A percentile compares a stretch with the other conserved stretches of the same genome.
Conservation (phyloP, 2,329 filamentous ascomycete genomes). For the Cladosporium colombiae region DNA sequence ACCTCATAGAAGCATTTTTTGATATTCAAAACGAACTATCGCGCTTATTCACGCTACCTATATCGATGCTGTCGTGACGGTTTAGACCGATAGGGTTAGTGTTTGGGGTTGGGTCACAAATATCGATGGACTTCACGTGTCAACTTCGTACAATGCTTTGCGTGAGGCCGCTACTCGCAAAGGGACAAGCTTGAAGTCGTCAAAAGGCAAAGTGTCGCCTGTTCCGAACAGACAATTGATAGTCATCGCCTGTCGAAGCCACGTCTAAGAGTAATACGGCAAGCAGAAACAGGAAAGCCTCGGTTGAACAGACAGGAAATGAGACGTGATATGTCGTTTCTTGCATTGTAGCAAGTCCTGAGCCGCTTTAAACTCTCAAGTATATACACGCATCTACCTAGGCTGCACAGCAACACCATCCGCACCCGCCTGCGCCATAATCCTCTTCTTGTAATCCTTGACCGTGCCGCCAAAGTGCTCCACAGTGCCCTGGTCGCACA, state of each 20-base stretch:
- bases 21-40: not conserved
- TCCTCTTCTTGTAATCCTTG: conserved; percentile 96
- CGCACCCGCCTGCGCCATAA: conserved; percentile 82
- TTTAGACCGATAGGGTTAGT: not conserved
- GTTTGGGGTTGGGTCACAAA: not conserved
- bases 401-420: conserved; percentile 67
- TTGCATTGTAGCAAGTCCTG: too few relatives aligned
- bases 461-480: conserved; percentile 96
- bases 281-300: too few relatives aligned
- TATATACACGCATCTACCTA: not conserved
- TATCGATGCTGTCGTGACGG: not conserved
- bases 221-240: not conserved
- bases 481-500: conserved; percentile 90
- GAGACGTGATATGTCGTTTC: too few relatives aligned
- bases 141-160: too few relatives aligned
- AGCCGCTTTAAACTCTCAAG: too few relatives aligned
- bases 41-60: not conserved
- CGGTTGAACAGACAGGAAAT: too few relatives aligned
- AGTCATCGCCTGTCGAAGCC: not conserved
- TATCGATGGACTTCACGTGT: not conserved
- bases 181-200: not conserved
- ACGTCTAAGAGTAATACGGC: too few relatives aligned
- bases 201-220: not conserved
- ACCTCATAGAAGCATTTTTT: not conserved
- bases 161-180: too few relatives aligned